Base-by-base conservation (phyloP, 345 rosid species). In the Citrus australasica region DNA sequence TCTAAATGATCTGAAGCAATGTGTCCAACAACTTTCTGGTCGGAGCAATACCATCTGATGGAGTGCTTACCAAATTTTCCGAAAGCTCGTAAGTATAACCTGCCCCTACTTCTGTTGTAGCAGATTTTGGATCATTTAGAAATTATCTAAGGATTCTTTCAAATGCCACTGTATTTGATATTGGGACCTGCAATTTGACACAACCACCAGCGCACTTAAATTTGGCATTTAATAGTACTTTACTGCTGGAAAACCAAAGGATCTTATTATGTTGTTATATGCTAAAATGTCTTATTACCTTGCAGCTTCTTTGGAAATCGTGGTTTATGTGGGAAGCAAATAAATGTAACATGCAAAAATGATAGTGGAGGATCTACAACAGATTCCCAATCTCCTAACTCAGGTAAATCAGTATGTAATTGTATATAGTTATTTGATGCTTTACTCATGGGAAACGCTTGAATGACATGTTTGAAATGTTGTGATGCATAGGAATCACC, bases 21-120 rank as follows among this genome's bases (percentile, higher is more conserved):
- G 91, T 94, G 73, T 91, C 99, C 19, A 89, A 92, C 86, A 96
- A 96, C 87, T 94, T 96, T 82, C 91, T 96, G 75, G 83, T 24
- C 46, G 99, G 99, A 58, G 80, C 88, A 72, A 91, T 96, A 84
- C 99, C 99, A 79, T 87, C 92, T 28, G 89, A 89, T 76, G 97
- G 95, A 37, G 83, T 88, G 76, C 88, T 96, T 61, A 56, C 70
- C 86, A 89, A 74, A 74, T 89, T 90, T 79, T 72, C 89, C 2
- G 89, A 65, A 76, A 87, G 86, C 86, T 89, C 97, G 98, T 96
- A 86, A 90, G 98, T 86, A 78, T 55, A 81, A 55, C 66, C 22
- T 64, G 53, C 69, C 69, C 48, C 62, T 74, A n/a, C 55, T 79
- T 14, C 63, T 28, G 56, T 66, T n/a, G 63, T 77, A 32, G 62